Evolutionary conservation across 2,329 filamentous ascomycete species (phyloP), one percentile per base, ranked within the genome.

Genomic region (Arthrobotrys pseudoclavata): DNA sequence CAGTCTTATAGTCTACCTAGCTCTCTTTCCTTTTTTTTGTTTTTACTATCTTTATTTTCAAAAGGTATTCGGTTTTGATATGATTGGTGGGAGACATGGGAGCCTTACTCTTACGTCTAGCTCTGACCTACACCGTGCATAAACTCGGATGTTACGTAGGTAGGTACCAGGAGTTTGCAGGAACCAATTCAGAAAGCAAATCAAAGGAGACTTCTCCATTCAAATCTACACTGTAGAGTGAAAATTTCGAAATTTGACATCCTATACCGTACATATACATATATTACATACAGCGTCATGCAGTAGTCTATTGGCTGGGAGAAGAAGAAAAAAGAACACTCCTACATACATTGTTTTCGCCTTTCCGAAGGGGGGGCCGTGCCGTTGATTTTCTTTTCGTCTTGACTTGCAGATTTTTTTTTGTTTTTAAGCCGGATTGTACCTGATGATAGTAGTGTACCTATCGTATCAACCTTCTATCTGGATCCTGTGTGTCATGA

Each of bases 291-390:
- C n/a, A 45, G 48, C 48, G 13, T 57, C 52, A 57, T 57, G 52
- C 52, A 57, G 29, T 34, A 34, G 7, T 20, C 29, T 57, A 57
- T 57, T 57, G 52, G 52, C 15, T 10, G 47, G 24, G 24, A 55
- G 12, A 55, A 31, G 9, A 10, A 37, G 12, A n/a, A 55, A 37
- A 57, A 37, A 37, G 29, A n/a, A 4, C 52, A 37, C n/a, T 18
- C 37, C 26, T 53, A 53, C 50, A 29, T 31, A 29, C 3, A 3
- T 4, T 2, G 1, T 1, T 9, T 31, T 57, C 37, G 15, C 29
- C 42, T 60, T 60, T 24, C 20, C 55, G 13, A 60, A 69, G 71
- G 71, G 71, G 71, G 71, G 71, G 71, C 71, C 71, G 71, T 76
- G 71, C 71, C 71, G 71, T 69, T 68, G 15, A 12, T 69, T 18